Base-by-base conservation (phyloP, 352 stramenopile species). In the Globisporangium abappressorium region DNA sequence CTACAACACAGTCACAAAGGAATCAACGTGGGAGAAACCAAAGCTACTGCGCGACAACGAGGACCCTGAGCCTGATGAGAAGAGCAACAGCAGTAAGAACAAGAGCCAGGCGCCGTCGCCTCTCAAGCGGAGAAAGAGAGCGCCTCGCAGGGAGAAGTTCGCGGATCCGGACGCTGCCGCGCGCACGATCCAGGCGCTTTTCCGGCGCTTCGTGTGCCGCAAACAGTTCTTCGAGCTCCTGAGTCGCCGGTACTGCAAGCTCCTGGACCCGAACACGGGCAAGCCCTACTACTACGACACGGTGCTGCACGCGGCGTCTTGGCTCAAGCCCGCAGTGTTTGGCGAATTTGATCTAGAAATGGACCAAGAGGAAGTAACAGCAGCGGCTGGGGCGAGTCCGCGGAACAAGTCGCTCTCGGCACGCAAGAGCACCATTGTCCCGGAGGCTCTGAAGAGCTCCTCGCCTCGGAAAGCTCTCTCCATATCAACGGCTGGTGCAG, bases 201-300 rank as follows among this genome's bases (percentile, higher is more conserved):
- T 87, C 54, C 80, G 82, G n/a, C 71, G 81, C 33, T 90, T 79
- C 62, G 70, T 62, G 26, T 79, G 60, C 43, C 79, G 84, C 0
- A 77, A 84, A 53, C 66, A 65, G 56, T 60, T 87, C 18, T 74
- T 85, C 24, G 73, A 87, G 18, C 28, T 79, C 36, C 55, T 89
- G 9, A 64, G 70, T 20, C 80, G 68, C 1, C 79, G 81, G 20
- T 91, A 92, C 65, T 70, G 77, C n/a, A 92, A 92, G 68, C 59
- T 87, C 26, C 22, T 87, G 38, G 84, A 92, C 56, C 56, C 75
- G 0, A 63, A 51, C n/a, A 80, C 77, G 0, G 66, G 70, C 1
- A 61, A 72, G 38, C 43, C 76, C 9, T 92, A 91, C 64, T 92
- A 92, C 75, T 92, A 92, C 73, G 84, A 92, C 68, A 76, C 72